Base-by-base conservation (phyloP, 129 eudicot genomes). In the Scalesia atractyloides region DNA sequence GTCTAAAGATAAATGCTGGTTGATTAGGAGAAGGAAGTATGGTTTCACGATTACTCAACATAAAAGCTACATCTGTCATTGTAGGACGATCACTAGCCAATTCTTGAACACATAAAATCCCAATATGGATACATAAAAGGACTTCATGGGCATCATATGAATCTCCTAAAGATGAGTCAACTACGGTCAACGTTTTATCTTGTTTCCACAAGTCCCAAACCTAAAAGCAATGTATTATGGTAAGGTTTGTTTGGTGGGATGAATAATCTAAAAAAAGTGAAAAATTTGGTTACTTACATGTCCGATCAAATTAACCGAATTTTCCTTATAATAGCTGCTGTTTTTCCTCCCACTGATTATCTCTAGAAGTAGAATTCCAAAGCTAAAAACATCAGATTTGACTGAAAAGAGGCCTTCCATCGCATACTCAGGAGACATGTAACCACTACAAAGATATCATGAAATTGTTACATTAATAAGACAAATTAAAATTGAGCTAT, bases 391-490 rank as follows among this genome's bases (percentile, higher is more conserved):
- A 51, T 82, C 90, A 0, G 95, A 88, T 68, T 88, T 88, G 2
- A 74, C 33, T 30, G 95, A 85, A 59, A 82, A 85, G 4, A 52
- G 69, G 5, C 95, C 95, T 69, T 79, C 86, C 85, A 88, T 85
- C 50, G 96, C 87, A 48, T 88, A 88, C 72, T 88, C 95, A 1
- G 95, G 95, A 46, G 95, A 81, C 95, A 88, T 88, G 67, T 88
- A 88, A 46, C 95, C 95, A 19, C 95, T 88, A 73, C 73, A 80
- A 74, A 73, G 13, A 66, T 8, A 43, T 34, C 17, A 81, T 79
- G 72, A 65, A 66, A 64, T 67, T 7, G 61, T 75, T 69, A 82
- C 26, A 13, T 68, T 17, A 24, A 34, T 18, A n/a, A 15, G 5
- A 6, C 9, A 51, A 46, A 18, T 2, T 14, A 36, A 4, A 9